Evolutionary conservation across 441 rosid species (phyloP).

Genomic region (Biscutella auriculata): DNA sequence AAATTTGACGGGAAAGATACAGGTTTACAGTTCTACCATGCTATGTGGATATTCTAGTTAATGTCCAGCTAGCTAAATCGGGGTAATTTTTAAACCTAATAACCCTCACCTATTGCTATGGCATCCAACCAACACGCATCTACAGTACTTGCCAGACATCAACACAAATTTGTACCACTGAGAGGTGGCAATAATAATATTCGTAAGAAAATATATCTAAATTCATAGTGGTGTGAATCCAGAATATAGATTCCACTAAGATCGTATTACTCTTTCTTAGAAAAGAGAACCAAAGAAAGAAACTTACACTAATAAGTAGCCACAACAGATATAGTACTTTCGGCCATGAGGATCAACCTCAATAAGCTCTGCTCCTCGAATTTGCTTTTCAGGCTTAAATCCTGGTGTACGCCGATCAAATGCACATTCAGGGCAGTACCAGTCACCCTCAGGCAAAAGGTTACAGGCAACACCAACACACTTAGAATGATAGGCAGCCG

Average conservation of each 20-base stretch:
- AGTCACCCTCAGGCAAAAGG: slow-evolving; percentile 63
- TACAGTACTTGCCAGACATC: slow-evolving; percentile 1
- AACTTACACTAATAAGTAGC: slow-evolving; percentile 72
- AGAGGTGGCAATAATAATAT: neutral
- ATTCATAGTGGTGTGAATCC: neutral
- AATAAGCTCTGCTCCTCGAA: slow-evolving; percentile 54
- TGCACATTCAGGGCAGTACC: slow-evolving; percentile 72
- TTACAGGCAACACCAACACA: slow-evolving; percentile 55
- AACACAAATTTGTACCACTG: neutral
- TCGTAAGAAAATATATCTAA: no score
- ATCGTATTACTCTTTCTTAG: slow-evolving; percentile 11
- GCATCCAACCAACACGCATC: neutral
- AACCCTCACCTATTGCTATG: neutral
- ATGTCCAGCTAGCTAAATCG: neutral
- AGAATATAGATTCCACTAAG: slow-evolving; percentile 2
- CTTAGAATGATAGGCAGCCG: slow-evolving; percentile 75
- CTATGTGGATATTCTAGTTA: neutral
- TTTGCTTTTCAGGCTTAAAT: slow-evolving; percentile 34
- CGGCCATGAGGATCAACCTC: slow-evolving; percentile 57
- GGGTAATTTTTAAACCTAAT: neutral
- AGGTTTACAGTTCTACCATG: neutral
- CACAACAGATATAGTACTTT: slow-evolving; percentile 45
- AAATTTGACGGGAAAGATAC: neutral
- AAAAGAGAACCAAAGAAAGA: slow-evolving; percentile 13
- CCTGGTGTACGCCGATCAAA: slow-evolving; percentile 33